Conservation (phyloP, 164 flowering plant genomes). For the Paratinospora sagittata region DNA sequence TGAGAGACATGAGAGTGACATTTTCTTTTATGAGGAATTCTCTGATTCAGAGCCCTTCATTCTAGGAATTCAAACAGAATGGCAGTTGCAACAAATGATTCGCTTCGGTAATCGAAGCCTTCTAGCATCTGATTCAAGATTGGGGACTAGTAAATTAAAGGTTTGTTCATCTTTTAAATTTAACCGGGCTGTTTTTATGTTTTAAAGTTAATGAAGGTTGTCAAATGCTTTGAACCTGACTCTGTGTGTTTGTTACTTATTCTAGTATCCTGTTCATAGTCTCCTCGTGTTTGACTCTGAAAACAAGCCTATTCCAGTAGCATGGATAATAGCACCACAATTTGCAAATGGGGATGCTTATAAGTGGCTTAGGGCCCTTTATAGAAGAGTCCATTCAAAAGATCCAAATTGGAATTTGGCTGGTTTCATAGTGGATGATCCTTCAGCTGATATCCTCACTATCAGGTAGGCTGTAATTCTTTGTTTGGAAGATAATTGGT, state of each 20-base stretch:
- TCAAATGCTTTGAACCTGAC: constrained; percentile 21
- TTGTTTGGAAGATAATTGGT: neutral
- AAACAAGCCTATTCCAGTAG: constrained; percentile 91
- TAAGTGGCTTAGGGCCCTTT: constrained; percentile 92
- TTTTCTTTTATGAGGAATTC: constrained; percentile 83
- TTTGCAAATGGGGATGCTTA: constrained; percentile 46
- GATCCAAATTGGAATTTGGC: constrained; percentile 90
- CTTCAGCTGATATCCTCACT: constrained; percentile 50
- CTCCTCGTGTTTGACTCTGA: constrained; percentile 87
- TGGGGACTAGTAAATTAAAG: constrained; percentile 88
- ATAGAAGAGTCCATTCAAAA: constrained; percentile 67
- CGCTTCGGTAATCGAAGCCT: constrained; percentile 79
- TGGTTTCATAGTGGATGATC: constrained; percentile 87
- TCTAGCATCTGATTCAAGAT: constrained; percentile 76
- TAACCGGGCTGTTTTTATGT: neutral
- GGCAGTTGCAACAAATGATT: constrained; percentile 99
- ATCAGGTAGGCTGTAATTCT: constrained; percentile 45
- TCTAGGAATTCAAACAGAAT: constrained; percentile 91
- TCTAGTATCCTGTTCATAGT: constrained; percentile 77
- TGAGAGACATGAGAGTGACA: constrained; percentile 58
- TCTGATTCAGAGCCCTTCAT: constrained; percentile 68
- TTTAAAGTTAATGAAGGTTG: constrained; percentile 1
- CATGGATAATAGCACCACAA: constrained; percentile 82
- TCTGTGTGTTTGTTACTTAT: constrained; percentile 7
- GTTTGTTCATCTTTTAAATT: constrained; percentile 30